Base-by-base conservation (phyloP, 2,329 filamentous ascomycete genomes). In the Blumeriella jaapii region DNA sequence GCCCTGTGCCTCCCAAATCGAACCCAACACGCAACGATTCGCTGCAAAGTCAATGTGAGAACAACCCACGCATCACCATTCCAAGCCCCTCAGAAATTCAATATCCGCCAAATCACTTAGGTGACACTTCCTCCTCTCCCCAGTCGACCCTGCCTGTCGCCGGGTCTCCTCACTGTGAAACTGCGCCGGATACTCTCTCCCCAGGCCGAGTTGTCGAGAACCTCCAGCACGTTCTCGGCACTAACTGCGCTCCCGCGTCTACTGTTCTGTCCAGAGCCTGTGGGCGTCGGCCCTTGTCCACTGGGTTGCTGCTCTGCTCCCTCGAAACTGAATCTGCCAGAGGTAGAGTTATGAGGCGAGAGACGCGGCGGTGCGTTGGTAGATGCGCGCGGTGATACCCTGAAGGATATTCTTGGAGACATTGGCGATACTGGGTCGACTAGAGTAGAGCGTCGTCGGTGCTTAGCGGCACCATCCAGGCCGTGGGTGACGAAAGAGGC, bases 181-280 rank as follows among this genome's bases (percentile, higher is more conserved):
- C 85, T 93, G 43, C 85, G 71, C 45, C 86, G 70, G 46, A 95
- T 86, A 64, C 83, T 93, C 61, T 93, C 84, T 33, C 89, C 83
- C 89, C 89, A 96, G 11, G 82, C 79, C 12, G 84, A 91, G 52
- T 89, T 82, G 52, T 91, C 84, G 36, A 96, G 69, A 54, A 91
- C 82, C 47, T 86, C 77, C 57, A 87, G 74, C 47, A 93, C 82
- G 51, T 86, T 80, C 30, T 78, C 72, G 31, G 79, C 77, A 52
- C 75, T 84, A 38, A 87, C 78, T 4, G 69, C 67, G 57, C 80
- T 86, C 36, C 71, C 74, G 15, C 76, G 71, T 27, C 78, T 63
- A 48, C 72, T 72, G 53, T 67, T 71, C 49, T 59, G 59, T 34
- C 39, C 52, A n/a, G 34, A 48, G 31, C 45, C 45, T 16, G 19